Evolutionary conservation across 768 basidiomycete genomes (phyloP), one percentile per base, ranked within the genome.

Genomic region (Peribolospora baueri): DNA sequence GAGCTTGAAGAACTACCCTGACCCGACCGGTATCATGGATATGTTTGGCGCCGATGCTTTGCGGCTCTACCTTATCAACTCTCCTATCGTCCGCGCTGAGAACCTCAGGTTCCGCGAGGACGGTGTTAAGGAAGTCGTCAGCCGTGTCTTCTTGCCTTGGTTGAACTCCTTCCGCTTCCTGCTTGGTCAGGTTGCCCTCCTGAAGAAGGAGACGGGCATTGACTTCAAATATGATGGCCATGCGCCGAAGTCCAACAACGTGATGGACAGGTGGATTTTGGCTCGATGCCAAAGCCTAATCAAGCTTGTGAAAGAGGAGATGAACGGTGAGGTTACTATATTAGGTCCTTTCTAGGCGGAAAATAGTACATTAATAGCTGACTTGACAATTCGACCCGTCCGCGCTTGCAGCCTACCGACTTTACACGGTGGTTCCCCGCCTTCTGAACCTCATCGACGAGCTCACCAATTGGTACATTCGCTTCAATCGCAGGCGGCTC

Each of bases 121-220:
- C 61, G 93, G 93, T 59, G 93, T 98, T 56, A 82, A 85, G 60
- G 91, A 97, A 62, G 88, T 97, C 61, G 74, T 97, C 60, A 84
- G 87, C 47, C 82, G 84, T n/a, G 93, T 95, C 42, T 79, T 98
- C 58, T 74, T 95, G 9, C 91, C 91, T 4, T 97, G 93, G 88
- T 76, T 97, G 65, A 98, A 97, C 67, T 84, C 90, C 48, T 90
- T 90, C 79, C 86, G 91, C 55, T 98, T 98, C 77, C 93, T 97
- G 77, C 74, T 95, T 50, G 86, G 85, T n/a, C 90, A 95, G 66
- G 84, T 78, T 42, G 80, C 79, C 3, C 71, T 97, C 37, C 73
- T 86, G 62, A 81, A 86, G 68, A 91, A 91, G 66, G 76, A 76
- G 25, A 74, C 75, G 7, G 79, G 79, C 4, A 69, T 77, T 57